Conservation (phyloP, 2,329 filamentous ascomycete species). For the Microsporum audouinii region DNA sequence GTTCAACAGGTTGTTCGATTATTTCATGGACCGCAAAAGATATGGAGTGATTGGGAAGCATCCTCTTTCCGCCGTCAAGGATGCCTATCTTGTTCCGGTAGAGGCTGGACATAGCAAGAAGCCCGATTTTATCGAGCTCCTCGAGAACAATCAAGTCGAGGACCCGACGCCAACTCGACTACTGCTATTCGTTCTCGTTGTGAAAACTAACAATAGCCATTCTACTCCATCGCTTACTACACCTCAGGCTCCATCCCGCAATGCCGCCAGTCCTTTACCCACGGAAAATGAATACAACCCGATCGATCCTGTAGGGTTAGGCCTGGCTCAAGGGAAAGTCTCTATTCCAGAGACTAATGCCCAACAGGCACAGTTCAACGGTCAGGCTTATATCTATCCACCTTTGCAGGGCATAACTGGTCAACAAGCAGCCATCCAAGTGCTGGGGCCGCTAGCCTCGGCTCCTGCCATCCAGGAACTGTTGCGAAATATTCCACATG, state of each 20-base stretch:
- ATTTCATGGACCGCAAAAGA: conserved; percentile 69
- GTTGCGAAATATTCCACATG: conserved; percentile 55
- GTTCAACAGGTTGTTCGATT: conserved; percentile 71
- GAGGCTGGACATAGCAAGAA: conserved; percentile 55
- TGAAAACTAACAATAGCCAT: conserved; percentile 47
- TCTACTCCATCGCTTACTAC: conserved; percentile 31
- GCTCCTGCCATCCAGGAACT: conserved; percentile 59
- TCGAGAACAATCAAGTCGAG: conserved; percentile 74
- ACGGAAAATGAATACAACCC: neutral
- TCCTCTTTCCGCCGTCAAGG: conserved; percentile 62
- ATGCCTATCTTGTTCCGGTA: conserved; percentile 84
- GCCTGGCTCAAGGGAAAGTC: neutral
- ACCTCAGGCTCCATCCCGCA: conserved; percentile 27
- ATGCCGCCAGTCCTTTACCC: conserved; percentile 17
- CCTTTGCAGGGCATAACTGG: conserved; percentile 31
- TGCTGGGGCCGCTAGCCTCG: conserved; percentile 52
- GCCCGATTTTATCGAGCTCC: conserved; percentile 76
- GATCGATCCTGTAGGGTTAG: neutral
- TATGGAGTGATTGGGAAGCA: conserved; percentile 83
- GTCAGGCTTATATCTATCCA: conserved; percentile 20
- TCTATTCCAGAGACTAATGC: neutral
- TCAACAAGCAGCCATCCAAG: conserved; percentile 47
- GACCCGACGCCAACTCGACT: conserved; percentile 60
- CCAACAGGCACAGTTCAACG: conserved; percentile 1
- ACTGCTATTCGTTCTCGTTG: conserved; percentile 74